Base-by-base conservation (phyloP, 1,284 basidiomycete species). In the Trametes sp. region DNA sequence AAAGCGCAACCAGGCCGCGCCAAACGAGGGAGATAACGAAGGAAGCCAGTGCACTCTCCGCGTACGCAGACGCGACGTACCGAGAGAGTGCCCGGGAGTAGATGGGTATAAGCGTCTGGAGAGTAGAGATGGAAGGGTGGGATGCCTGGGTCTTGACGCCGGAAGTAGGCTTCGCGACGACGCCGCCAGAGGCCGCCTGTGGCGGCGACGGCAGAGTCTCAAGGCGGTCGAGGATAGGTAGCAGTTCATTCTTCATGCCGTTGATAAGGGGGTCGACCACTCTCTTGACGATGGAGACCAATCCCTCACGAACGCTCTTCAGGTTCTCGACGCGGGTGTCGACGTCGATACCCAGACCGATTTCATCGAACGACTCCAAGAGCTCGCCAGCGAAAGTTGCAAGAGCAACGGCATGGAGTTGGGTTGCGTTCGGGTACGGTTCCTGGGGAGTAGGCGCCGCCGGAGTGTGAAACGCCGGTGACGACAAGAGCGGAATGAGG, bases 1-100 rank as follows among this genome's bases (percentile, higher is more conserved):
- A 81, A 24, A 93, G 73, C 16, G 89, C 87, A 29, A 93, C 84
- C 54, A 93, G 80, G 4, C 84, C 85, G 14, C 83, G 84, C 92
- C 92, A 93, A 2, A 90, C 77, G 1, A 90, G 73, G 9, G 85
- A 87, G 69, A 93, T 92, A 64, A 90, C 80, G 63, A 92, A 82
- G 1, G 87, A 84, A 0, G 90, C 89, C 24, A 93, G 79, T 0
- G 80, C 75, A 19, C 82, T 77, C 67, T 93, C 87, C 0, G 87
- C 82, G 4, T 81, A 73, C 14, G 79, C 72, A 7, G 84, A 82
- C 4, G 79, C 75, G 8, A 84, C 84, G 72, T 86, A 89, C n/a
- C 85, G 83, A 10, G 75, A 73, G 33, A 93, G 76, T 29, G 83
- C 82, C 46, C 83, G 83, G 8, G 82, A 77, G 69, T 92, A 90